Conservation (phyloP, 371 early-diverging fungal species). For the Rhizopus arrhizus region DNA sequence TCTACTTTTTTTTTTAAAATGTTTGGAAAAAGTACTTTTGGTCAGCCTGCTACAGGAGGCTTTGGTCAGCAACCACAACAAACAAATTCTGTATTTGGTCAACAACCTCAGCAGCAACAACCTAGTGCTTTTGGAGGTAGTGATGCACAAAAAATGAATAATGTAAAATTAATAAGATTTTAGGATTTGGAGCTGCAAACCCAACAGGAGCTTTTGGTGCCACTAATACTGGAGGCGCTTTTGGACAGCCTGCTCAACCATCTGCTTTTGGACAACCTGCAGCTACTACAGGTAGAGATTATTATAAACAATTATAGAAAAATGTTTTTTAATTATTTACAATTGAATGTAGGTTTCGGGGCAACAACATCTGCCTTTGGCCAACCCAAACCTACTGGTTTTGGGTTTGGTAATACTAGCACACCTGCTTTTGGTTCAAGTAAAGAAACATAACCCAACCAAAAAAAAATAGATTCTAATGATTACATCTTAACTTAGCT, state of each 20-base stretch:
- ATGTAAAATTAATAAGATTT: slow-evolving; percentile 5
- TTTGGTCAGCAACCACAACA: slow-evolving; percentile 65
- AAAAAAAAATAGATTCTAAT: background rate
- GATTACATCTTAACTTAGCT: slow-evolving; percentile 14
- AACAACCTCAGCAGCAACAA: slow-evolving; percentile 38
- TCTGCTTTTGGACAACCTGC: slow-evolving; percentile 43
- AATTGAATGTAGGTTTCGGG: slow-evolving; percentile 29
- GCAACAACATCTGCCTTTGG: slow-evolving; percentile 55
- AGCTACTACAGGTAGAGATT: slow-evolving; percentile 33
- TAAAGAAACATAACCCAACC: slow-evolving; percentile 9
- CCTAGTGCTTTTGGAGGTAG: slow-evolving; percentile 58
- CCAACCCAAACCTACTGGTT: slow-evolving; percentile 41
- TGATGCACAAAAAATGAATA: background rate
- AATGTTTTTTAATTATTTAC: background rate
- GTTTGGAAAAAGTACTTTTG: slow-evolving; percentile 53
- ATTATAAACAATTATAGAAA: background rate
- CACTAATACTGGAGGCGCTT: slow-evolving; percentile 45
- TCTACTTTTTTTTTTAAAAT: slow-evolving; percentile 21
- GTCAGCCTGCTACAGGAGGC: slow-evolving; percentile 32
- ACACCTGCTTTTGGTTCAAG: slow-evolving; percentile 37
- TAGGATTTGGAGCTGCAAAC: slow-evolving; percentile 54
- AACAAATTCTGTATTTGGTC: slow-evolving; percentile 53
- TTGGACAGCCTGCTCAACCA: slow-evolving; percentile 53
- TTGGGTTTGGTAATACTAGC: slow-evolving; percentile 42
- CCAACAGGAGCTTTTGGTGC: slow-evolving; percentile 43